Evolutionary conservation across 2,329 filamentous ascomycete genomes (phyloP).

Genomic region (Xylariales sp.): DNA sequence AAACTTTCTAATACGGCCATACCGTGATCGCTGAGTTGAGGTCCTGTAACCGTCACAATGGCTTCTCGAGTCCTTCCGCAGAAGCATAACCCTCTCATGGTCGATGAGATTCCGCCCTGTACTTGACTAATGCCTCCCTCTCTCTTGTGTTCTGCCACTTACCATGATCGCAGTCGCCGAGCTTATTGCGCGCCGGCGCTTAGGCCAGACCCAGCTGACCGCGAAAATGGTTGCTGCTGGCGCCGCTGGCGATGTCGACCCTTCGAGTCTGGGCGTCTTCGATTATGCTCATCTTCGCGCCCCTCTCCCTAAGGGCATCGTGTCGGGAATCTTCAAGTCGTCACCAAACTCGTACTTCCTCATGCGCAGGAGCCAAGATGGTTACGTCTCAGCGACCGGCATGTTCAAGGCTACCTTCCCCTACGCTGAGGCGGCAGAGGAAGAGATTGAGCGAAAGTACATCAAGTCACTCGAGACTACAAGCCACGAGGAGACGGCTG

Average conservation of each 20-base stretch:
- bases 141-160: slow-evolving; percentile 11
- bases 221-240: slow-evolving; percentile 74
- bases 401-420: slow-evolving; percentile 92
- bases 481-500: slow-evolving; percentile 86
- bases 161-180: slow-evolving; percentile 52
- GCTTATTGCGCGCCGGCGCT: slow-evolving; percentile 75
- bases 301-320: slow-evolving; percentile 84
- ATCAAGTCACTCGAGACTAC: slow-evolving; percentile 80
- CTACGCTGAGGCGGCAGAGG: slow-evolving; percentile 67
- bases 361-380: slow-evolving; percentile 85
- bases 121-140: slow-evolving; percentile 24
- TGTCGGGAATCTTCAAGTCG: slow-evolving; percentile 87
- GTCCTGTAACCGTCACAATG: slow-evolving; percentile 33
- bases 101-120: slow-evolving; percentile 60
- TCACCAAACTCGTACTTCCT: slow-evolving; percentile 92
- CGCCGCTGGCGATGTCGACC: slow-evolving; percentile 65
- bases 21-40: too few species aligned
- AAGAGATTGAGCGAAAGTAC: slow-evolving; percentile 72
- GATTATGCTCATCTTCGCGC: slow-evolving; percentile 95
- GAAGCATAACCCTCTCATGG: slow-evolving; percentile 62
- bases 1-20: slow-evolving; percentile 1
- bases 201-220: slow-evolving; percentile 87
- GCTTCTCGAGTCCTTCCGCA: slow-evolving; percentile 48
- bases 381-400: slow-evolving; percentile 78
- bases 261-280: slow-evolving; percentile 73